Evolutionary conservation across 2,329 filamentous ascomycete genomes (phyloP), one percentile per base, ranked within the genome.

Genomic region (Penicillium sp.): DNA sequence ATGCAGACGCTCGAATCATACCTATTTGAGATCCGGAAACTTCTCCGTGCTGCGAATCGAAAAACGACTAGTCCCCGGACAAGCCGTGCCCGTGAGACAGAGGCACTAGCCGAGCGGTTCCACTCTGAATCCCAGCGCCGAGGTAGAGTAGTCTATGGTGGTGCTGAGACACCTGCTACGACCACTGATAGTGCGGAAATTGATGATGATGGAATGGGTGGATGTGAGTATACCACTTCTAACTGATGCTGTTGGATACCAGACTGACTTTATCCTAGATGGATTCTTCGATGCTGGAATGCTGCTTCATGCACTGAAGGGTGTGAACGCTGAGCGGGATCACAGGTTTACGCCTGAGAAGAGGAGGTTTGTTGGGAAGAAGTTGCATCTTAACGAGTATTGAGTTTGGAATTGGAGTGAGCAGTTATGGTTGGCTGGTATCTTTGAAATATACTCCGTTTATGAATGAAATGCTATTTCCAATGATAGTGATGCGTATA

Each of bases 251-350:
- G 21, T 11, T 54, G 24, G 13, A 29, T 14, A 31, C 26, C 14
- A 14, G 49, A 46, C 56, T 62, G 64, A 63, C 44, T 31, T 44
- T 4, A 6, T 45, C 47, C 13, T 71, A 96, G 93, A 97, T 80
- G 93, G 93, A 31, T 97, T 98, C 81, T 98, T 98, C 77, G 93
- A 98, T 72, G 92, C 93, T 0, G 93, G 93, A 14, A 96, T 97
- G 91, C 84, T 97, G 5, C 81, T 95, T 24, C 90, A 96, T 73
- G 91, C 92, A 1, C 85, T 96, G 56, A 93, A 93, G 71, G 88
- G 88, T 2, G 60, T 74, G 31, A 62, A 60, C 44, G 69, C 68
- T 24, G 68, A 74, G 45, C 68, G 69, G 47, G 74, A 75, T 48
- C 71, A 72, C 56, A 62, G 63, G 21, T 51, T 59, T 37, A 74